Conservation (phyloP, 2,329 filamentous ascomycete species). For the Colletotrichum sp. region DNA sequence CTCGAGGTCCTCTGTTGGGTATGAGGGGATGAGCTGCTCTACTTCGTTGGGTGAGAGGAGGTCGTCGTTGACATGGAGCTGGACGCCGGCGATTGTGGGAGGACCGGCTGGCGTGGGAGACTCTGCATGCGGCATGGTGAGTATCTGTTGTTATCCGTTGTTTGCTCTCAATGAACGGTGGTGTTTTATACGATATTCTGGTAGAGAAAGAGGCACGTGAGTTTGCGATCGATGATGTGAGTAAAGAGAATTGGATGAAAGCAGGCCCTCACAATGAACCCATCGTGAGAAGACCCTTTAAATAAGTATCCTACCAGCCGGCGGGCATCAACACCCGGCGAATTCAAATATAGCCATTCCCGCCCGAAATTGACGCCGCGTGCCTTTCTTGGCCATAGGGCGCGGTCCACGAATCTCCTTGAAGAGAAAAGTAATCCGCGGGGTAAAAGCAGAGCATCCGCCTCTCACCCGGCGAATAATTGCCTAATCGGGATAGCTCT, state of each 20-base stretch:
- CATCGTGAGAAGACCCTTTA: background rate
- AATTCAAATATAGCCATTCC: background rate
- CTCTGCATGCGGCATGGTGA: conserved; percentile 1
- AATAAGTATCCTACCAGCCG: background rate
- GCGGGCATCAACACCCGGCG: background rate
- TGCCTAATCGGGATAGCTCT: background rate
- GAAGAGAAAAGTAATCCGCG: conserved; percentile 5
- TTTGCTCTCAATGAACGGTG: background rate
- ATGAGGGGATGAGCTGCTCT: conserved; percentile 44
- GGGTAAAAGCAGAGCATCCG: background rate
- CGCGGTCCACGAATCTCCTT: background rate
- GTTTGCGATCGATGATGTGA: rapidly evolving
- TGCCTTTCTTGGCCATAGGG: background rate
- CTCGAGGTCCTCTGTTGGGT: conserved; percentile 29
- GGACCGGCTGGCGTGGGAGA: background rate
- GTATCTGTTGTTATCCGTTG: background rate
- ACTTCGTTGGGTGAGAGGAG: conserved; percentile 49
- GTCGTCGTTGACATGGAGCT: conserved; percentile 33
- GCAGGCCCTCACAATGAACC: rapidly evolving
- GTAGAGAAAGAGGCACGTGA: rapidly evolving
- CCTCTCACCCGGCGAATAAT: background rate
- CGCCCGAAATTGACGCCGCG: background rate
- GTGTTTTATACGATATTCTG: rapidly evolving
- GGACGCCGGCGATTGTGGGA: conserved; percentile 4
- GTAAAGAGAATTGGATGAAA: background rate